Conservation (phyloP, 1,284 basidiomycete species). For the Naganishia albida region DNA sequence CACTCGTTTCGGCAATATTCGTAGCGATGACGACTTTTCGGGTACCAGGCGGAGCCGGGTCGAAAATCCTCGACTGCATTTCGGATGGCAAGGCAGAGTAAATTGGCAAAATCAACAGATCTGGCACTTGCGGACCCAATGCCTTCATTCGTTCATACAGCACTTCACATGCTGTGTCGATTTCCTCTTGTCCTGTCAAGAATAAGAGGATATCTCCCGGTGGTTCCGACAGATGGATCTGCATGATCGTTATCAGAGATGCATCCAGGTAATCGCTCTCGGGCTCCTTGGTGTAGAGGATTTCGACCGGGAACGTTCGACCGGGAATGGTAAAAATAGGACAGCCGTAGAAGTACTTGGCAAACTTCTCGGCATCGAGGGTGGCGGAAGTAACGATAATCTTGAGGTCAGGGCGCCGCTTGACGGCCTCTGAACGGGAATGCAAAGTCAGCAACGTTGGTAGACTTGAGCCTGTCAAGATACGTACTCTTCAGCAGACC, state of each 20-base stretch:
- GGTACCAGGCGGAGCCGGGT: slow-evolving; percentile 92
- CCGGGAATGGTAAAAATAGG: slow-evolving; percentile 99
- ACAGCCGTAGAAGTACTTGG: slow-evolving; percentile 96
- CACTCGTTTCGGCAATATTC: slow-evolving; percentile 97
- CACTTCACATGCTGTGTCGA: slow-evolving; percentile 96
- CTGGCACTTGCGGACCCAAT: slow-evolving; percentile 92
- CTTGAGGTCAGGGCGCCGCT: slow-evolving; percentile 90
- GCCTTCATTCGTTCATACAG: slow-evolving; percentile 98
- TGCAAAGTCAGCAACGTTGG: slow-evolving; percentile 41
- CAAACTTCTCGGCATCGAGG: slow-evolving; percentile 98
- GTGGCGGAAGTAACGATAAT: slow-evolving; percentile 98
- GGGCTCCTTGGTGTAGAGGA: slow-evolving; percentile 96
- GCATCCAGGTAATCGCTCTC: slow-evolving; percentile 98
- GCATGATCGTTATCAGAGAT: slow-evolving; percentile 97
- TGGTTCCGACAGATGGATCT: slow-evolving; percentile 97
- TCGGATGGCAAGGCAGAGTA: slow-evolving; percentile 97
- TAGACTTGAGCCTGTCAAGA: too few relatives aligned
- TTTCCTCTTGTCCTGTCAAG: slow-evolving; percentile 98
- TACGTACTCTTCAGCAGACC: slow-evolving; percentile 89
- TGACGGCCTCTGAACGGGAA: slow-evolving; percentile 91
- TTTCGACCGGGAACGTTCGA: slow-evolving; percentile 96
- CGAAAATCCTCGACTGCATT: slow-evolving; percentile 96
- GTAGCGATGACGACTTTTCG: slow-evolving; percentile 98
- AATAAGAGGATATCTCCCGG: slow-evolving; percentile 95
- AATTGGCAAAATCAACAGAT: slow-evolving; percentile 93